Evolutionary conservation across 2,329 filamentous ascomycete species (phyloP), one percentile per base, ranked within the genome.

Genomic region (Trichoderma sp.): DNA sequence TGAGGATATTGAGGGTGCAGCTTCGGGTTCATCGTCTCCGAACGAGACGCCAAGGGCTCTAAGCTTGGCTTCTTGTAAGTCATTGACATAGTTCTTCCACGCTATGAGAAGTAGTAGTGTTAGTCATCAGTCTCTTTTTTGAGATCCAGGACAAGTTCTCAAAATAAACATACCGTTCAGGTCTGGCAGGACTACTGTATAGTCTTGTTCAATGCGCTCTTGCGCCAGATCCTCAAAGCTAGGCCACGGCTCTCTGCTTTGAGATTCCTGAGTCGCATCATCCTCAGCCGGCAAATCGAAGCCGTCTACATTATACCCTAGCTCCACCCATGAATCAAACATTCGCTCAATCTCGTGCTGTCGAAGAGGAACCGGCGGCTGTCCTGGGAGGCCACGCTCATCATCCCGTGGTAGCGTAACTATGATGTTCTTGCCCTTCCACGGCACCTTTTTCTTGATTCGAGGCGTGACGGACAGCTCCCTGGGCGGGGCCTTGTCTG

Each of bases 41-140:
- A 92, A 86, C 21, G 89, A 94, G 14, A 98, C 96, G 72, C 96
- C 96, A 68, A 99, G 85, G 62, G 95, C 94, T 71, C 94, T 90
- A 64, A 99, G 85, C 81, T 97, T 99, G 71, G 95, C 93, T 81
- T 99, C 96, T 73, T 92, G 89, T 43, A 98, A 83, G 73, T 91
- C 90, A 67, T 91, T 87, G 70, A 94, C 91, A 79, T 98, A 97
- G 31, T 89, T 84, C 75, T 93, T 91, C 87, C 87, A 89, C 1
- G 86, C 85, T 85, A 68, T n/a, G 19, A 66, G 5, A 52, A 2
- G 60, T 31, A 33, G 74, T 75, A 75, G 63, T 65, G 5, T 33
- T 31, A 56, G 8, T 57, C 31, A 53, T 24, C n/a, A 55, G 16
- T n/a, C 24, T 8, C 37, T n/a, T 19, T 14, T 37, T 6, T 35